Percentiles rank a stretch among this genome's conserved stretches.
These are phyloP conservation scores for Hypoxylon sp. DNA, from an alignment of 2,329 filamentous ascomycete species.

Conservation along the genomic window DNA sequence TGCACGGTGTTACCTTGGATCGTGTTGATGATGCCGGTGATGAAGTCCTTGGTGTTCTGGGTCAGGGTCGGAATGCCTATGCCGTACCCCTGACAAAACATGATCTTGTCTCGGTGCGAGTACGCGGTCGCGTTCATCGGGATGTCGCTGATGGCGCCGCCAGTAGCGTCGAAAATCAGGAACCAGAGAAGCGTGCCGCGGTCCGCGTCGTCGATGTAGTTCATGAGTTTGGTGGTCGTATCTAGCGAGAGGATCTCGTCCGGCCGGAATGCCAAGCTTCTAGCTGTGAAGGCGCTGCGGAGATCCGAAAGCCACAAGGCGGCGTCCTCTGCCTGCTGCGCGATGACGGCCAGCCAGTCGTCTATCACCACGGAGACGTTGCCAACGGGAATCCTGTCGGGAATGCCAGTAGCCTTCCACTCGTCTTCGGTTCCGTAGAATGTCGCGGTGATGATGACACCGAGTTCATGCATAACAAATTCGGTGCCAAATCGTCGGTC, in stretches of 20 bases:
- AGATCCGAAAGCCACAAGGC: constrained; percentile 64
- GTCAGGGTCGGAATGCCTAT: constrained; percentile 64
- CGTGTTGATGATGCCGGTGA: constrained; percentile 65
- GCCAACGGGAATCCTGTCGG: constrained; percentile 61
- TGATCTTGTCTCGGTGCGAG: constrained; percentile 73
- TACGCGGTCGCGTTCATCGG: constrained; percentile 71
- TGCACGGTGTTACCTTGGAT: constrained; percentile 58
- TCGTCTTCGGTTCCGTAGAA: constrained; percentile 73
- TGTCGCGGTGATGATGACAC: constrained; percentile 70
- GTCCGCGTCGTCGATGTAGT: constrained; percentile 65
- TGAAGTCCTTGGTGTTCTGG: constrained; percentile 64
- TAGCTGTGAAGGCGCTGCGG: constrained; percentile 68
- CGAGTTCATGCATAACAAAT: constrained; percentile 68
- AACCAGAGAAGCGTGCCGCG: constrained; percentile 71
- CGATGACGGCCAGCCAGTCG: constrained; percentile 74
- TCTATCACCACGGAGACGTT: constrained; percentile 64
- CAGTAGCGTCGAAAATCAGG: constrained; percentile 73
- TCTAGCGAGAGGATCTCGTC: constrained; percentile 64
- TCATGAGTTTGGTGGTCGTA: constrained; percentile 65
- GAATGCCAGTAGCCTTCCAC: constrained; percentile 67
- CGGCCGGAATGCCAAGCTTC: constrained; percentile 68
- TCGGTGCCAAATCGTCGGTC: constrained; percentile 72
- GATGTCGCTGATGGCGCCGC: constrained; percentile 71
- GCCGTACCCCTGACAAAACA: constrained; percentile 75
- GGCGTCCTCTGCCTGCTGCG: constrained; percentile 65